Evolutionary conservation across 768 basidiomycete species (phyloP).

Genomic region (Holtermannia corniformis): DNA sequence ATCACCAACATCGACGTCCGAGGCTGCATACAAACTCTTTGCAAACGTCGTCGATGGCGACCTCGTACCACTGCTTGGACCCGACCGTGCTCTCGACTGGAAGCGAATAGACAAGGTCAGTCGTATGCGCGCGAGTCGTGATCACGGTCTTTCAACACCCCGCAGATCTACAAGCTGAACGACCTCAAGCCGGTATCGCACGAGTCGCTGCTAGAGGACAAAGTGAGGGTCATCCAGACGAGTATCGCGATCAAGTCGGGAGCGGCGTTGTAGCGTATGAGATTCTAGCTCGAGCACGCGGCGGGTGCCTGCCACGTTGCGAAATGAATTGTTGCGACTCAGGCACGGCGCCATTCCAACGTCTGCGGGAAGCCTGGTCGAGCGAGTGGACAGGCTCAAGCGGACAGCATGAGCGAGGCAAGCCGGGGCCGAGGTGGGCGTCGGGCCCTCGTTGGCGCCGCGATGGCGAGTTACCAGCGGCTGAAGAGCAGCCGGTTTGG

Average conservation of each 20-base stretch:
- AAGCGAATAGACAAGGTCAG: slow-evolving; percentile 9
- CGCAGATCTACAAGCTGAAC: not conserved
- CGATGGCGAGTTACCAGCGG: slow-evolving; percentile 16
- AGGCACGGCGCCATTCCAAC: no score
- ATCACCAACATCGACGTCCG: no score
- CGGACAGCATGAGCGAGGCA: no score
- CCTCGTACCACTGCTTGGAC: not conserved
- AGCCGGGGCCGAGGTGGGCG: not conserved
- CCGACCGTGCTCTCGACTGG: slow-evolving; percentile 2
- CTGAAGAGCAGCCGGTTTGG: slow-evolving; percentile 28
- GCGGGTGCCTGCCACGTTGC: no score
- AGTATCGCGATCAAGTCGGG: not conserved
- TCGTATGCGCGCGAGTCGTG: not conserved
- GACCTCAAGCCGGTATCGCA: not conserved
- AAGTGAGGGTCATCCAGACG: not conserved
- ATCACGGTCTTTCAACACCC: not conserved
- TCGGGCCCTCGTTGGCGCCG: slow-evolving; percentile 10
- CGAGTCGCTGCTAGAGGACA: not conserved
- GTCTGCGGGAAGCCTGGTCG: no score
- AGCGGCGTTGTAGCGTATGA: not conserved
- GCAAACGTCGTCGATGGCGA: not conserved
- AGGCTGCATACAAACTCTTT: not conserved
- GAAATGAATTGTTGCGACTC: no score
- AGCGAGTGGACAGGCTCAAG: no score
- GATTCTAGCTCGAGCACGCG: no score